Base-by-base conservation (phyloP, 2,329 filamentous ascomycete species). In the Alternaria arbusti region DNA sequence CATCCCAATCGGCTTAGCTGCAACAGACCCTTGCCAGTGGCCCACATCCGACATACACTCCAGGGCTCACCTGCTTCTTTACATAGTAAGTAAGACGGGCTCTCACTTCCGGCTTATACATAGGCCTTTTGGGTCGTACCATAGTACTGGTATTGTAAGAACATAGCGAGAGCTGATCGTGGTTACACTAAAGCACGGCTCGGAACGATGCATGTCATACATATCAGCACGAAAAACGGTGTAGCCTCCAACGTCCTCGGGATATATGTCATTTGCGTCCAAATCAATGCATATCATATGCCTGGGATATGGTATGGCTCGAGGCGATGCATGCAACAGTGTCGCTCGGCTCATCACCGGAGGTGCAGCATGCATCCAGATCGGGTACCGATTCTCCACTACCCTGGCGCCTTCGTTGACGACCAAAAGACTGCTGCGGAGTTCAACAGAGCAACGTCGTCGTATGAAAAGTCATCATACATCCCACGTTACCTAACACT, bases 161-260 rank as follows among this genome's bases (percentile, higher is more conserved):
- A 36, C 13, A 17, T 47, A 7, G 28, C 49, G 22, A 47, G 13
- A 49, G 23, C 20, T 17, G 9, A 49, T 32, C 45, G 26, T 20
- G 10, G 36, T 40, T 40, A 12, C 54, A 57, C 46, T 58, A 58
- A 9, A 3, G 32, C 45, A 51, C 46, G 40, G 43, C 43, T 32
- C 54, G 54, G 54, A 47, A 47, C 44, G 26, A 57, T 36, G 54
- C 44, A 57, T 28, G 54, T 47, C 40, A 47, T 47, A 36, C 54
- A 20, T 57, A 20, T 36, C 49, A 51, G 54, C 23, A 4, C 32
- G 30, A 28, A 30, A 36, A 51, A 36, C 49, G 30, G 49, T 40
- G 36, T 40, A 40, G 36, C 36, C 36, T n/a, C 36, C n/a, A 40
- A 17, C 36, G 36, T 40, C 15, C 36, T 40, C n/a, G 36, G 36